Base-by-base conservation (phyloP, 1,139 yeast genomes). In the Kodamaea fungicola region DNA sequence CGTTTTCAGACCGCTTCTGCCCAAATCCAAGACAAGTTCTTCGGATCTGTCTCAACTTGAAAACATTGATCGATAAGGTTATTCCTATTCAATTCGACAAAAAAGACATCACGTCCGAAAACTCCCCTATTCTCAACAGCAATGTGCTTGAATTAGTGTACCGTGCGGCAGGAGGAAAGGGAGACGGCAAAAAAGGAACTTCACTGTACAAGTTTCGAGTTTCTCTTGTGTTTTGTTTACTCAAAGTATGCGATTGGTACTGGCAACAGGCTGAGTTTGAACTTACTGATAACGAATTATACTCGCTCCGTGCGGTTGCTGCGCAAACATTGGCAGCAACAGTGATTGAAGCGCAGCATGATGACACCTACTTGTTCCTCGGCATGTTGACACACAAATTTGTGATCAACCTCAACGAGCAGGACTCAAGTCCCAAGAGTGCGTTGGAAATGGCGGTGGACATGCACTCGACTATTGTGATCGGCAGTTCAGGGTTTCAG, bases 371-470 rank as follows among this genome's bases (percentile, higher is more conserved):
- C 54, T 64, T 87, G 49, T 85, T 87, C 52, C 71, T 84, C 50
- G 83, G 84, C 31, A 74, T 88, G 80, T 67, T 88, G 31, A 83
- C 95, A 55, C 89, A 83, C 50, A 68, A 95, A 26, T 88, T 82
- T 61, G 64, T 77, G 22, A 80, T 87, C 45, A 76, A 75, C 45
- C 64, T 83, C 35, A 77, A 80, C 50, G 86, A 80, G 36, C 69
- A 59, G 23, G 90, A 83, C 48, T 60, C 79, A 2, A 64, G 58
- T 6, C 90, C 95, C 0, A 63, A 71, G 12, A 83, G 78, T 57
- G 95, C 89, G 0, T 64, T 88, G 48, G 96, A 88, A 54, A 57
- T 87, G 52, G 95, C 96, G 0, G 90, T 86, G 22, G 96, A 88
- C 55, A 78, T 81, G 76, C 96, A 88, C 51, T 78, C 87, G 8